A percentile compares a stretch with the other conserved stretches of the same genome.
phyloP scores from a whole-genome alignment of 768 basidiomycete genomes.

The Fibroporia radiculosa region DNA sequence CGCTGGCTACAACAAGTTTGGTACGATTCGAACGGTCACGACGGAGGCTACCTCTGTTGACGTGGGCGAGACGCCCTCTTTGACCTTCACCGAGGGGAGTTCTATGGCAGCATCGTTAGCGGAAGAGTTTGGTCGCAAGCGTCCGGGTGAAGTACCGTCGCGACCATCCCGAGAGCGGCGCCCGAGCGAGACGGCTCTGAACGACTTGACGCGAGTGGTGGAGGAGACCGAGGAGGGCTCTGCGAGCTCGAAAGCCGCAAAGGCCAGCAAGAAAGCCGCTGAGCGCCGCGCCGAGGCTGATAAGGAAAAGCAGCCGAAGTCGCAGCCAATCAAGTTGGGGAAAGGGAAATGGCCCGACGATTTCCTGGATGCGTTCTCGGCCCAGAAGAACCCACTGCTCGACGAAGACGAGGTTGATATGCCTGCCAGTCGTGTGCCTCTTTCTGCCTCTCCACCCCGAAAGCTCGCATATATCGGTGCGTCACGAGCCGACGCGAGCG shows the following conservation, averaged over 20 bases:
- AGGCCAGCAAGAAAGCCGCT: conserved; percentile 11
- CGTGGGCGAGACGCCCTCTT: conserved; percentile 50
- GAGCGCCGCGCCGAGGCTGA: conserved; percentile 12
- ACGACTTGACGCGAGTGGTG: conserved; percentile 59
- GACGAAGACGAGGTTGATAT: conserved; percentile 15
- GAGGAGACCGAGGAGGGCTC: conserved; percentile 60
- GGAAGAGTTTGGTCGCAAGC: conserved; percentile 33
- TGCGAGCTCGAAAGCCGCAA: conserved; percentile 33
- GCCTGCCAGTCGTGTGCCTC: conserved; percentile 25
- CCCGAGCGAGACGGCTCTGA: conserved; percentile 51
- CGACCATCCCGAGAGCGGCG: conserved; percentile 44
- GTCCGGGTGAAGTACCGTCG: conserved; percentile 12
- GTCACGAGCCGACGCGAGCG: conserved; percentile 36
- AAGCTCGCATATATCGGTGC: conserved; percentile 49
- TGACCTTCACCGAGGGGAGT: conserved; percentile 59
- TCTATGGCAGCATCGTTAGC: conserved; percentile 43
- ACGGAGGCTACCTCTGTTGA: conserved; percentile 68
- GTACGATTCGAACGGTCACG: conserved; percentile 74
- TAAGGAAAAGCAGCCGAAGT: conserved; percentile 24
- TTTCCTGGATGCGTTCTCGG: conserved; percentile 51
- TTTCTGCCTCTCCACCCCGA: conserved; percentile 41
- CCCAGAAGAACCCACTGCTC: conserved; percentile 10
- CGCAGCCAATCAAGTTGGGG: conserved; percentile 42
- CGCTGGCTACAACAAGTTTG: conserved; percentile 51
- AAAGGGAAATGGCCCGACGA: conserved; percentile 85